phyloP scores from a whole-genome alignment of 371 early-diverging fungal genomes.

The Thermomucor indicae-seudaticae region DNA sequence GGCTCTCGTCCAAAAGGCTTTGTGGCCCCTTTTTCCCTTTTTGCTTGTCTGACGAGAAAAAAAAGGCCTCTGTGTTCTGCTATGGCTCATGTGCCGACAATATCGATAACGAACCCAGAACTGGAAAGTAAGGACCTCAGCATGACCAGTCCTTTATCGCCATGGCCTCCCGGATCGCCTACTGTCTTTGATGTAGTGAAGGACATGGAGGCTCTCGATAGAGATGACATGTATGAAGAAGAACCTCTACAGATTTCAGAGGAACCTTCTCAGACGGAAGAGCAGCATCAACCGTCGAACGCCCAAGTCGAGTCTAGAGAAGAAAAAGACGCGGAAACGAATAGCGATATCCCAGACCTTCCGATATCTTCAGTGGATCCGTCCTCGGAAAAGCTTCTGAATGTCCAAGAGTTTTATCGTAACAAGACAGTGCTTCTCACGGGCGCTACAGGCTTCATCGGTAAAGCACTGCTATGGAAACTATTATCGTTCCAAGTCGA shows the following conservation, averaged over 20 bases:
- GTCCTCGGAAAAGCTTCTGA: too few relatives aligned
- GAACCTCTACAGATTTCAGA: not conserved
- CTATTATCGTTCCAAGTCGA: constrained; percentile 26
- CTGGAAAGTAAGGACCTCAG: constrained; percentile 30
- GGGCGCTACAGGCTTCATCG: constrained; percentile 62
- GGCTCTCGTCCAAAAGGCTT: not conserved
- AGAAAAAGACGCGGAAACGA: not conserved
- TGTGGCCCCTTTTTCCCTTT: not conserved
- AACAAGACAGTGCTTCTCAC: constrained; percentile 49
- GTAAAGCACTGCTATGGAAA: constrained; percentile 59
- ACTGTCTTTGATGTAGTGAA: constrained; percentile 44
- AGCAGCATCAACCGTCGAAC: not conserved
- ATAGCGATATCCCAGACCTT: not conserved
- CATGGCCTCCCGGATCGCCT: constrained; percentile 35
- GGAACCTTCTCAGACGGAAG: not conserved
- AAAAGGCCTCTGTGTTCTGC: not conserved
- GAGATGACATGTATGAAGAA: constrained; percentile 15
- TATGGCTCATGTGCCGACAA: constrained; percentile 40
- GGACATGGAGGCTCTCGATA: constrained; percentile 27
- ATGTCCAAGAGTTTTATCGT: constrained; percentile 24
- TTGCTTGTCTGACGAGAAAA: too few relatives aligned
- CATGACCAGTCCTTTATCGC: constrained; percentile 19
- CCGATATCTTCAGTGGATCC: too few relatives aligned
- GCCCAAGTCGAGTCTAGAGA: not conserved
- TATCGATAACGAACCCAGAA: constrained; percentile 45